Percentiles rank a stretch among this genome's conserved stretches.
phyloP scores from a whole-genome alignment of 2,329 filamentous ascomycete species.

The Dothideomycetes sp. region DNA sequence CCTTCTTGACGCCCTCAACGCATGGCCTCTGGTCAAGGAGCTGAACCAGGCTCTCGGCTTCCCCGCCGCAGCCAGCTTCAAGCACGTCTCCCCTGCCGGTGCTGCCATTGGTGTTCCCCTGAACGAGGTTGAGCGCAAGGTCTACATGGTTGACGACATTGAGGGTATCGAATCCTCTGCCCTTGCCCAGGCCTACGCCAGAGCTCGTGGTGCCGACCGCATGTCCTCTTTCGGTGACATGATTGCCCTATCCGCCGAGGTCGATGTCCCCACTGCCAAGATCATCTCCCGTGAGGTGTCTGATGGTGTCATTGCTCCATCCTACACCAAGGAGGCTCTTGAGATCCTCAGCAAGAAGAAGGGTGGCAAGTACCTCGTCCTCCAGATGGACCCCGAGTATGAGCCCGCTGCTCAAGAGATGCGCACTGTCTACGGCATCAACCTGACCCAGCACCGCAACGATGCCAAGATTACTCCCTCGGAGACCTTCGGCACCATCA shows the following conservation, averaged over 20 bases:
- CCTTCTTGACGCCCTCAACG: slow-evolving; percentile 88
- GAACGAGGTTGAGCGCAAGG: slow-evolving; percentile 79
- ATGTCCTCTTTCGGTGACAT: slow-evolving; percentile 99
- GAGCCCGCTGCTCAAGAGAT: slow-evolving; percentile 64
- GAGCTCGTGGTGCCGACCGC: slow-evolving; percentile 87
- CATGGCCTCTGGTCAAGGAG: slow-evolving; percentile 95
- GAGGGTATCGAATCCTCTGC: slow-evolving; percentile 73
- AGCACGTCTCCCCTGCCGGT: slow-evolving; percentile 95
- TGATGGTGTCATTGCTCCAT: slow-evolving; percentile 88
- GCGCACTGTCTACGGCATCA: slow-evolving; percentile 82
- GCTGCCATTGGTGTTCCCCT: slow-evolving; percentile 88
- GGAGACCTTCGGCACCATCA: slow-evolving; percentile 69
- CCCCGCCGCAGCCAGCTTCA: slow-evolving; percentile 94
- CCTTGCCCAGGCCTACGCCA: slow-evolving; percentile 89
- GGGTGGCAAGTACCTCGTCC: slow-evolving; percentile 88
- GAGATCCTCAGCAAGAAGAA: slow-evolving; percentile 97
- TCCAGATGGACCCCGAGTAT: slow-evolving; percentile 87
- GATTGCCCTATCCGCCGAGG: slow-evolving; percentile 82
- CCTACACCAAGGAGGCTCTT: slow-evolving; percentile 73
- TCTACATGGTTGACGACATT: slow-evolving; percentile 97
- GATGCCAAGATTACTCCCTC: slow-evolving; percentile 75
- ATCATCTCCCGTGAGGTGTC: slow-evolving; percentile 98
- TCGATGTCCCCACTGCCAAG: slow-evolving; percentile 87
- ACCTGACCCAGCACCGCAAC: slow-evolving; percentile 83
- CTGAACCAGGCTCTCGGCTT: slow-evolving; percentile 77